phyloP scores from a whole-genome alignment of 768 basidiomycete species.

The Piloderma croceum region DNA sequence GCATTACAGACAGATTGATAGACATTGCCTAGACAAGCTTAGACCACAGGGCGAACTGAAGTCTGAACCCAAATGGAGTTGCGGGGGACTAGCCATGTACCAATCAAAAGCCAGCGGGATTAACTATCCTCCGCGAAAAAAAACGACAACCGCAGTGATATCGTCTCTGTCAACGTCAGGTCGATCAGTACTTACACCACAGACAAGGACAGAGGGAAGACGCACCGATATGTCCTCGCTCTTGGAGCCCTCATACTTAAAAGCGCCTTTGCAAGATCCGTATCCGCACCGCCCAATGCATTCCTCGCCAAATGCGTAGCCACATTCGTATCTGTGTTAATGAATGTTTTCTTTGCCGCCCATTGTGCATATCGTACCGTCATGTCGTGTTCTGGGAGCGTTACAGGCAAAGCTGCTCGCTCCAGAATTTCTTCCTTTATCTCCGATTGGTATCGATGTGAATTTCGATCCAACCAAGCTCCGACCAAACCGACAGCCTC shows the following conservation, averaged over 20 bases:
- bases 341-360: slow-evolving; percentile 34
- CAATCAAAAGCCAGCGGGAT: no score
- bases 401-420: slow-evolving; percentile 28
- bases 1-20: no score
- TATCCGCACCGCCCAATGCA: slow-evolving; percentile 47
- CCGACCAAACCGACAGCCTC: slow-evolving; percentile 53
- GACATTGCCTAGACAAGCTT: no score
- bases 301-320: slow-evolving; percentile 49
- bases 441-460: slow-evolving; percentile 3
- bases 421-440: slow-evolving; percentile 5
- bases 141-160: no score
- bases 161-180: no score
- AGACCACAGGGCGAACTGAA: no score
- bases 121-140: no score
- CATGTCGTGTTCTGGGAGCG: slow-evolving; percentile 20
- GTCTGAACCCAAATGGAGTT: no score
- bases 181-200: no score
- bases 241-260: slow-evolving; percentile 33
- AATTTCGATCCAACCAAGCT: slow-evolving; percentile 34
- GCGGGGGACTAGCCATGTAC: no score
- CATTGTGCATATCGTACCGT: slow-evolving; percentile 34
- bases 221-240: slow-evolving; percentile 35
- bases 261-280: slow-evolving; percentile 36
- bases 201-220: not conserved
- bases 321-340: slow-evolving; percentile 38